These are phyloP conservation scores for Sporothrix globosa DNA, from an alignment of 2,329 filamentous ascomycete species.

Conservation along the genomic window DNA sequence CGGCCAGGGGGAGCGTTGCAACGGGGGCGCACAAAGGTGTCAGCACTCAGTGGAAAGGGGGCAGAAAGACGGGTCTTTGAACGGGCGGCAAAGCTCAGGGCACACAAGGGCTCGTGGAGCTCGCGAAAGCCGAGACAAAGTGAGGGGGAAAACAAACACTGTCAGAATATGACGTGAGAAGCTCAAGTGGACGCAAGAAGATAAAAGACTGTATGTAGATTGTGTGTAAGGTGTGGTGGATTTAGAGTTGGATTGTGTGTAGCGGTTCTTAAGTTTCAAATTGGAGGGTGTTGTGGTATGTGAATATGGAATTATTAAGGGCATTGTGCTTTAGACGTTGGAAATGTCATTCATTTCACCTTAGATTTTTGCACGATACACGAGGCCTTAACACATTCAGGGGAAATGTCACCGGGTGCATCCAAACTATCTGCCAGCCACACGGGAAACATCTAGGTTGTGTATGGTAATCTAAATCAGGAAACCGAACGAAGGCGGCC, in stretches of 20 bases:
- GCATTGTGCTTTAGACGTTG: too few relatives aligned
- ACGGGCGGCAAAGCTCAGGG: conserved; percentile 17
- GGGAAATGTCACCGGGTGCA: neutral
- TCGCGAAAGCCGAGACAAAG: conserved; percentile 16
- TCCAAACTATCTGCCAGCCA: neutral
- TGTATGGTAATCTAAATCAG: neutral
- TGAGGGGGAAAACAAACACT: neutral
- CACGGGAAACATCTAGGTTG: neutral
- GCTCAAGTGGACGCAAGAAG: neutral
- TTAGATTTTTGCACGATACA: conserved; percentile 12
- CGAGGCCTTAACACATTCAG: conserved; percentile 10
- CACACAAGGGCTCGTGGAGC: conserved; percentile 24
- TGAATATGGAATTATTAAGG: too few relatives aligned
- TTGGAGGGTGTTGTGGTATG: neutral
- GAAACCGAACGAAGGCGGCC: neutral
- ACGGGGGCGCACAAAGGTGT: conserved; percentile 3
- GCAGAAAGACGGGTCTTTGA: neutral
- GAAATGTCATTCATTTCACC: neutral
- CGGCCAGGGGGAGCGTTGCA: conserved; percentile 18
- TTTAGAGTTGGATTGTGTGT: conserved; percentile 24
- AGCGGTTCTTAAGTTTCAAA: neutral
- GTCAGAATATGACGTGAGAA: neutral
- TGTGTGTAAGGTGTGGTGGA: conserved; percentile 12
- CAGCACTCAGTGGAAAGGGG: neutral
- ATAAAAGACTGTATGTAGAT: neutral